Conservation (phyloP, 371 early-diverging fungal genomes). For the Paraphysoderma sedebokerense region DNA sequence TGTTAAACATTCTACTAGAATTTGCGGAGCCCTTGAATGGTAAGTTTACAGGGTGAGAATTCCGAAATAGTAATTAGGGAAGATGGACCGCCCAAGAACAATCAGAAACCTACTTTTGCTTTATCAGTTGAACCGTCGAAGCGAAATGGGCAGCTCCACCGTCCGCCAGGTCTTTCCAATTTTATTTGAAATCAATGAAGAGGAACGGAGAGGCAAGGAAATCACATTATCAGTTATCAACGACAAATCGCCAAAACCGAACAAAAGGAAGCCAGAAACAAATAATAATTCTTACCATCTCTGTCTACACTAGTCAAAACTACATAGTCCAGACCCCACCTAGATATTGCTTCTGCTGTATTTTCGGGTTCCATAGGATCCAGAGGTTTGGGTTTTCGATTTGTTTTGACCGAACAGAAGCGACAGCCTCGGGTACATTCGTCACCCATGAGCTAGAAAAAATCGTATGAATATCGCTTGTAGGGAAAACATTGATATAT, state of each 20-base stretch:
- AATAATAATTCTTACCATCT: slow-evolving; percentile 37
- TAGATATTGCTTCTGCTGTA: slow-evolving; percentile 81
- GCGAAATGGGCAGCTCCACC: slow-evolving; percentile 93
- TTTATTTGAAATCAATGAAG: too few species aligned
- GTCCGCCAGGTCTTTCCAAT: slow-evolving; percentile 55
- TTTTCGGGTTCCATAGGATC: slow-evolving; percentile 88
- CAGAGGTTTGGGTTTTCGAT: slow-evolving; percentile 64
- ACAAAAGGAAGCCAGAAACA: not conserved
- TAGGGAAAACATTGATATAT: not conserved
- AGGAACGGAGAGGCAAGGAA: too few species aligned
- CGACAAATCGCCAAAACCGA: too few species aligned
- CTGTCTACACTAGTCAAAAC: slow-evolving; percentile 95
- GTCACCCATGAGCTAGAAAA: slow-evolving; percentile 81
- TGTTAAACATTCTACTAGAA: slow-evolving; percentile 89
- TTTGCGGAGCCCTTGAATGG: slow-evolving; percentile 54
- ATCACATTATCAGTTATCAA: too few species aligned
- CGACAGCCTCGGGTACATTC: slow-evolving; percentile 96
- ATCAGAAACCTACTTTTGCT: slow-evolving; percentile 42
- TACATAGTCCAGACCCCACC: slow-evolving; percentile 95
- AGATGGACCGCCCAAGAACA: not conserved
- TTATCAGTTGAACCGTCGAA: slow-evolving; percentile 67
- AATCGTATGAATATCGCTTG: not conserved
- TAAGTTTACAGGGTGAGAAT: not conserved
- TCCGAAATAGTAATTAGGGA: not conserved
- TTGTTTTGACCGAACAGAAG: slow-evolving; percentile 96